A percentile compares a stretch with the other conserved stretches of the same genome.
These are phyloP conservation scores for Didymella glomerata DNA, from an alignment of 2,329 filamentous ascomycete species.

Conservation along the genomic window DNA sequence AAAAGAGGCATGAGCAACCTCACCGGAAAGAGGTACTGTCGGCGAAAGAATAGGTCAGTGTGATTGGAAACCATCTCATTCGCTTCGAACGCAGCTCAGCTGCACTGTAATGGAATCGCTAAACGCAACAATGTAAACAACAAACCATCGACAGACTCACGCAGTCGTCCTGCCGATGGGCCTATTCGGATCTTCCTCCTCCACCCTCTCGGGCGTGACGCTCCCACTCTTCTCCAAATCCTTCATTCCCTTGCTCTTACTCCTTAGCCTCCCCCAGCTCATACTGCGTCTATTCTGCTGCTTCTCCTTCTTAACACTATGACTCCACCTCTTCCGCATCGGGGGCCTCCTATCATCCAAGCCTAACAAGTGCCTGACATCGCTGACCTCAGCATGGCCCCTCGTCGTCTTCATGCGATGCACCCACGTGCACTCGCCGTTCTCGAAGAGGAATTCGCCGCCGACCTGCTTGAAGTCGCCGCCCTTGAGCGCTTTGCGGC, in stretches of 20 bases:
- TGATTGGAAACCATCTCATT: not conserved
- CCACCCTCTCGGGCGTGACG: conserved; percentile 32
- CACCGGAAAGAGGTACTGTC: too few species aligned
- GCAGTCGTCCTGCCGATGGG: conserved; percentile 15
- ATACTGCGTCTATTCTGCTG: conserved; percentile 36
- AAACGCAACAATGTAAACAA: not conserved
- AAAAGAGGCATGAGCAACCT: too few species aligned
- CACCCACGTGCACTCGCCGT: conserved; percentile 77
- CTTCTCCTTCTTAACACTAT: conserved; percentile 38
- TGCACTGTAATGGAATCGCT: not conserved
- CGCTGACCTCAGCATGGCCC: conserved; percentile 77
- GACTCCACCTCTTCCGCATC: conserved; percentile 47
- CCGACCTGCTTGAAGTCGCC: conserved; percentile 75
- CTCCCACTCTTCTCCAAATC: conserved; percentile 29
- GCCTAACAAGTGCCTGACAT: conserved; percentile 70
- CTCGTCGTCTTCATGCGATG: conserved; percentile 82
- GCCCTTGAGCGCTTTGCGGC: conserved; percentile 67
- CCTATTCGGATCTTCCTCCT: conserved; percentile 30
- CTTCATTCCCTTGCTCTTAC: conserved; percentile 37
- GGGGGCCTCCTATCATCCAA: conserved; percentile 41
- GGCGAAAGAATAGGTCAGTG: too few species aligned
- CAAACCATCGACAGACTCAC: not conserved
- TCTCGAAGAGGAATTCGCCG: conserved; percentile 80
- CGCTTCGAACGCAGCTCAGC: not conserved
- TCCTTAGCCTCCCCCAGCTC: conserved; percentile 40